Conservation (phyloP, 2,329 filamentous ascomycete genomes). For the Calonectria hawksworthii region DNA sequence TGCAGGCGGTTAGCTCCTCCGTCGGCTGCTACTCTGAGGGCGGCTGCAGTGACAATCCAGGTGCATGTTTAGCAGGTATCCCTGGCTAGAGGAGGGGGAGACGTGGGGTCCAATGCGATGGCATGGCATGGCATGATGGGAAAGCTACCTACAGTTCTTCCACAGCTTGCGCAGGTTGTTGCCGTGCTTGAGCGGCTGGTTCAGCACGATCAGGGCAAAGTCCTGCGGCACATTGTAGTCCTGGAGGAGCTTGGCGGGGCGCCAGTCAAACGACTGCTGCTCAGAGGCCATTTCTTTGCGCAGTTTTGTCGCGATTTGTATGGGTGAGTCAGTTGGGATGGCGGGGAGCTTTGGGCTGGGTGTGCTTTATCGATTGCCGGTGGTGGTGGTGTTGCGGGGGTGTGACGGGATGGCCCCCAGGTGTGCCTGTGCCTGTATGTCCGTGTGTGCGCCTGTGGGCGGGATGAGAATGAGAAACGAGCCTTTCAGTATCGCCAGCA, state of each 20-base stretch:
- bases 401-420: neutral
- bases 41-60: constrained; percentile 59
- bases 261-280: constrained; percentile 51
- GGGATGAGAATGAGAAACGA: neutral
- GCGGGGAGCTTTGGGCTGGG: neutral
- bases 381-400: neutral
- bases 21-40: constrained; percentile 84
- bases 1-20: constrained; percentile 87
- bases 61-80: constrained; percentile 37
- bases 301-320: neutral
- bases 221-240: constrained; percentile 49
- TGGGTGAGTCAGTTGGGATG: neutral
- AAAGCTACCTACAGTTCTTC: constrained; percentile 59
- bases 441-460: neutral
- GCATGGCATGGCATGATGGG: neutral
- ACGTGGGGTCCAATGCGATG: neutral
- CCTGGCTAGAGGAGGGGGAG: neutral
- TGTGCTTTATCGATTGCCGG: neutral
- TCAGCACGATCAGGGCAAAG: constrained; percentile 65
- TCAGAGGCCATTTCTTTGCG: constrained; percentile 36
- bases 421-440: neutral
- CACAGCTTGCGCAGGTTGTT: constrained; percentile 63
- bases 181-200: constrained; percentile 64
- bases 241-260: constrained; percentile 55
- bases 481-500: neutral